Evolutionary conservation across 495 filamentous ascomycete genomes (phyloP).

Genomic region (Neurospora sp.): DNA sequence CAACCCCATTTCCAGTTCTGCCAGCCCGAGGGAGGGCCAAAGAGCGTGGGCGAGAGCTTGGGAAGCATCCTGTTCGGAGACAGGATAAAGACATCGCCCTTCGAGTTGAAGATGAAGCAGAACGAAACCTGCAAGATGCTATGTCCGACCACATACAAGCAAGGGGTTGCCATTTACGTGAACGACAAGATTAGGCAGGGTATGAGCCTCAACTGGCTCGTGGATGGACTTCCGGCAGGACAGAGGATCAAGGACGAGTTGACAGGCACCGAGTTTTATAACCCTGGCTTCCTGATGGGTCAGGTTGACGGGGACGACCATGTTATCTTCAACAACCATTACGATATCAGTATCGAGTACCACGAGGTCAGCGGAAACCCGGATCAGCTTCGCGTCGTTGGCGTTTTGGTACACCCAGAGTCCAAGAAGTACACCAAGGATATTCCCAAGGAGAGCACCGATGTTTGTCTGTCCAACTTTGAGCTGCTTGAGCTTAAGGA

Average conservation of each 20-base stretch:
- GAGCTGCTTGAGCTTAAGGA: constrained; percentile 49
- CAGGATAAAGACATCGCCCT: constrained; percentile 84
- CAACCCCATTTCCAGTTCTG: constrained; percentile 80
- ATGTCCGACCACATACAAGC: constrained; percentile 59
- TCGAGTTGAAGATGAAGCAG: constrained; percentile 70
- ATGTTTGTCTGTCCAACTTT: constrained; percentile 48
- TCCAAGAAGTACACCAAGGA: constrained; percentile 54
- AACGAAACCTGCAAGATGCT: constrained; percentile 80
- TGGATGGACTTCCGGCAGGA: constrained; percentile 87
- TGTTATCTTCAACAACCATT: constrained; percentile 77
- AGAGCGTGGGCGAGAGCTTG: constrained; percentile 73
- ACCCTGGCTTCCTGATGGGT: constrained; percentile 82
- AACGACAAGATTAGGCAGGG: constrained; percentile 70
- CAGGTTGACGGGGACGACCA: constrained; percentile 40
- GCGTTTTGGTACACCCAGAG: constrained; percentile 72
- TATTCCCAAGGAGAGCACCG: constrained; percentile 30
- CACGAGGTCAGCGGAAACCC: constrained; percentile 53
- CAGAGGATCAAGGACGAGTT: constrained; percentile 63
- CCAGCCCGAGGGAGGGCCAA: constrained; percentile 58
- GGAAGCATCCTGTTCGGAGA: constrained; percentile 96
- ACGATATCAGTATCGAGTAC: constrained; percentile 87
- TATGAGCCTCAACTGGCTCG: constrained; percentile 88
- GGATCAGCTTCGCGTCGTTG: constrained; percentile 75
- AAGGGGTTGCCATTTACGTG: constrained; percentile 62
- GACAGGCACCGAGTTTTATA: constrained; percentile 68